These are phyloP conservation scores for Colletotrichum horii DNA, from an alignment of 2,329 filamentous ascomycete species.

Conservation along the genomic window DNA sequence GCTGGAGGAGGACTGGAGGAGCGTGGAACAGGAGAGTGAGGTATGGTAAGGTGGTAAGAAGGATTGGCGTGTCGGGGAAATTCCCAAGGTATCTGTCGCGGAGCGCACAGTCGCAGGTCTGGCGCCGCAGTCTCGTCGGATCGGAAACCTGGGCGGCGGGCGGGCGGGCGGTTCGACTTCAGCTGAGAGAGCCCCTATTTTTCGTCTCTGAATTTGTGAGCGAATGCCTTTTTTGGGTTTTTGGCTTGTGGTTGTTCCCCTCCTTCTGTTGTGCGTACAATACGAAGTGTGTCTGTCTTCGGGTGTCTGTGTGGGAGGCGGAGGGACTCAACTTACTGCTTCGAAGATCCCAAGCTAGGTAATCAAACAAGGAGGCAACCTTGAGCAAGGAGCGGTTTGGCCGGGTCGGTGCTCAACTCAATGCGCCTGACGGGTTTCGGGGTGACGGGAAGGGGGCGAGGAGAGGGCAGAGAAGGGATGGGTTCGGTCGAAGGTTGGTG, in stretches of 20 bases:
- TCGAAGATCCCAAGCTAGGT: neutral
- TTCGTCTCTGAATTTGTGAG: neutral
- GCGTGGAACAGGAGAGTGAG: neutral
- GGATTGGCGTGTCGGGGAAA: neutral
- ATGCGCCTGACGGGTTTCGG: slow-evolving; percentile 22
- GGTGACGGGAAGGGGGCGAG: slow-evolving; percentile 8
- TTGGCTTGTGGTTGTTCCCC: neutral
- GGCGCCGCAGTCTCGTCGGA: slow-evolving; percentile 4
- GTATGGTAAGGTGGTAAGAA: neutral
- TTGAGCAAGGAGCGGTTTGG: neutral
- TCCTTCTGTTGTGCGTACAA: neutral
- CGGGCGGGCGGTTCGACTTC: slow-evolving; percentile 1
- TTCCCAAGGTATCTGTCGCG: neutral
- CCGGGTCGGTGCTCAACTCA: slow-evolving; percentile 20
- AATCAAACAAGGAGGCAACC: slow-evolving; percentile 5
- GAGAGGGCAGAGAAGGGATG: slow-evolving; percentile 8
- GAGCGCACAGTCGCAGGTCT: neutral
- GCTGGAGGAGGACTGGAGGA: neutral
- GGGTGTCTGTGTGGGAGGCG: neutral
- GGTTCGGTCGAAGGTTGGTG: slow-evolving; percentile 13
- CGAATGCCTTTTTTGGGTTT: neutral
- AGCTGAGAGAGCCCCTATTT: slow-evolving; percentile 14
- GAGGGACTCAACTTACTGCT: neutral
- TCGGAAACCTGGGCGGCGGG: neutral
- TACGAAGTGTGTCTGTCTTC: neutral